Evolutionary conservation across 352 stramenopile species (phyloP).

Genomic region (Saprolegnia diclina): DNA sequence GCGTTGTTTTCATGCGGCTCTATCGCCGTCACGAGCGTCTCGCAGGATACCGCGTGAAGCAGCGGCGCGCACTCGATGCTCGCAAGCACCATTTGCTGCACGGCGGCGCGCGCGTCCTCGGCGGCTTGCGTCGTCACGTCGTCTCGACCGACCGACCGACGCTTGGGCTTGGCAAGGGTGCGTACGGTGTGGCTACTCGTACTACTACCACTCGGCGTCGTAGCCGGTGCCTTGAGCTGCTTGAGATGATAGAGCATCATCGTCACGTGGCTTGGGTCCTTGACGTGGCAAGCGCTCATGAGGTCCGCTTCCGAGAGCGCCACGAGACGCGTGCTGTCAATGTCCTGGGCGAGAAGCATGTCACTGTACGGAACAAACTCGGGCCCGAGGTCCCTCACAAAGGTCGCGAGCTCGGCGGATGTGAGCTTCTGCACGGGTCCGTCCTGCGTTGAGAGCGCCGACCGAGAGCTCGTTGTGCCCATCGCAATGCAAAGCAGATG

Average conservation of each 20-base stretch:
- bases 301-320: background rate
- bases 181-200: background rate
- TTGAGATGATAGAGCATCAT: slow-evolving; percentile 12
- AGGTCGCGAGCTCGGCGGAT: background rate
- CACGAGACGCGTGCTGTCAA: background rate
- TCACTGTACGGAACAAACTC: slow-evolving; percentile 1
- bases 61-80: background rate
- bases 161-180: slow-evolving; percentile 1
- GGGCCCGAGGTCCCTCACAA: background rate
- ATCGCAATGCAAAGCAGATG: background rate
- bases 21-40: background rate
- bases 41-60: background rate
- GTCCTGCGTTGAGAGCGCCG: background rate
- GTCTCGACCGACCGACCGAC: background rate
- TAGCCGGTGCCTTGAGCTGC: background rate
- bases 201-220: no score
- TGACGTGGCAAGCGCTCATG: background rate
- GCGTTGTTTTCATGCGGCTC: background rate
- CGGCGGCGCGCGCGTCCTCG: background rate
- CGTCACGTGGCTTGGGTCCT: background rate
- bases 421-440: background rate
- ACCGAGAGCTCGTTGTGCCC: background rate
- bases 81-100: slow-evolving; percentile 4
- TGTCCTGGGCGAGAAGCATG: background rate
- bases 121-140: background rate